Base-by-base conservation (phyloP, 23 red algal species). In the Pyropia yezoensis region DNA sequence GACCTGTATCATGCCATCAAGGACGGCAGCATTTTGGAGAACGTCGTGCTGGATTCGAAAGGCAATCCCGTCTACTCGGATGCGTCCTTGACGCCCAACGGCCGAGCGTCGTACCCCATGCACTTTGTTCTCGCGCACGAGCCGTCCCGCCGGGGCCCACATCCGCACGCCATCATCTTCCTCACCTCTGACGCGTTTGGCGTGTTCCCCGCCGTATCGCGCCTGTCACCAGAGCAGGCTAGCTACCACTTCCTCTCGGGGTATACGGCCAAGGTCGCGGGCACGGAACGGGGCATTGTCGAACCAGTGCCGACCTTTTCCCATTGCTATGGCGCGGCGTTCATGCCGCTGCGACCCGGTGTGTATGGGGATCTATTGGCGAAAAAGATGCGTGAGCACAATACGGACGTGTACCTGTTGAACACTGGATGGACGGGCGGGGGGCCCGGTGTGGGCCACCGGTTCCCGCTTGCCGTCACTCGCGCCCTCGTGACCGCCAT, bases 341-440 rank as follows among this genome's bases (percentile, higher is more conserved):
- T 85, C 54, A 75, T 75, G 67, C 70, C 64, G 22, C 70, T 75
- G 33, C 54, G 28, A 0, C 65, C 65, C 12, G 22, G 54, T 2
- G 57, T 56, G 12, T 85, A 85, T 63, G 80, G 70, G 22, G 39
- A 74, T 18, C 21, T 85, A 5, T 61, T 85, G 45, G 22, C 29
- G 19, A 69, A 85, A 7, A 85, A 73, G 49, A 57, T 85, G 60
- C 20, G 52, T 23, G 29, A 18, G 24, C 52, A 85, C 29, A 29
- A 50, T 18, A 65, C 69, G 18, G 25, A 54, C 17, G 80, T 85
- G 25, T 85, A 59, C 27, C 70, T 85, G 19, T 52, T 85, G 53
- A 85, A 85, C 57, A 85, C 80, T 47, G 80, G 80, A 1, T 85
- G 80, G 80, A 59, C 80, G 1, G 80, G 80, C 59, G 80, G 80